phyloP scores from a whole-genome alignment of 2,329 filamentous ascomycete species.

The Monosporascus sp. region DNA sequence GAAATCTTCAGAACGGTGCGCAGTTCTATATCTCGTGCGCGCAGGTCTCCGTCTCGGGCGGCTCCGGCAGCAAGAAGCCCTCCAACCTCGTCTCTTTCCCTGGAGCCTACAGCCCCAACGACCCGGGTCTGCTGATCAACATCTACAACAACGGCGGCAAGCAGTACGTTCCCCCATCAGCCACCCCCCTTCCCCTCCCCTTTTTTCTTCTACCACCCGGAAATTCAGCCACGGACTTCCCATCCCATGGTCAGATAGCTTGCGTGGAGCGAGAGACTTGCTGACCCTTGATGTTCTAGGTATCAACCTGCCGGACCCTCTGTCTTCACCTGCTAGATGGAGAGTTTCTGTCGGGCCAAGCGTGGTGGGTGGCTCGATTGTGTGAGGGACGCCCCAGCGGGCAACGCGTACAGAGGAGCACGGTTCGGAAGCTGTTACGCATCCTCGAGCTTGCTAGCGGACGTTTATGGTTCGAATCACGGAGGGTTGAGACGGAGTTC shows the following conservation, averaged over 20 bases:
- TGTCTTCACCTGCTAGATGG: slow-evolving; percentile 4
- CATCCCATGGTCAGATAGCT: too few species aligned
- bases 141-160: slow-evolving; percentile 27
- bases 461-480: too few species aligned
- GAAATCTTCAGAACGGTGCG: slow-evolving; percentile 19
- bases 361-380: background rate
- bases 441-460: too few species aligned
- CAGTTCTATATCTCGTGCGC: slow-evolving; percentile 33
- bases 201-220: too few species aligned
- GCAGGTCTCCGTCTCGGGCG: slow-evolving; percentile 28
- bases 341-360: too few species aligned
- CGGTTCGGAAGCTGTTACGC: too few species aligned
- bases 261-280: background rate
- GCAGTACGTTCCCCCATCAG: slow-evolving; percentile 5
- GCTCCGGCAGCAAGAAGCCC: slow-evolving; percentile 21
- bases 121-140: slow-evolving; percentile 27
- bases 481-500: too few species aligned
- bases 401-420: too few species aligned
- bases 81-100: slow-evolving; percentile 25
- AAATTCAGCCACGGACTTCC: too few species aligned
- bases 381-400: background rate
- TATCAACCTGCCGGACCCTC: slow-evolving; percentile 11
- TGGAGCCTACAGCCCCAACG: slow-evolving; percentile 32
- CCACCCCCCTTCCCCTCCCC: too few species aligned
- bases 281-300: background rate